Base-by-base conservation (phyloP, 495 filamentous ascomycete species). In the Ramalina peruviana region DNA sequence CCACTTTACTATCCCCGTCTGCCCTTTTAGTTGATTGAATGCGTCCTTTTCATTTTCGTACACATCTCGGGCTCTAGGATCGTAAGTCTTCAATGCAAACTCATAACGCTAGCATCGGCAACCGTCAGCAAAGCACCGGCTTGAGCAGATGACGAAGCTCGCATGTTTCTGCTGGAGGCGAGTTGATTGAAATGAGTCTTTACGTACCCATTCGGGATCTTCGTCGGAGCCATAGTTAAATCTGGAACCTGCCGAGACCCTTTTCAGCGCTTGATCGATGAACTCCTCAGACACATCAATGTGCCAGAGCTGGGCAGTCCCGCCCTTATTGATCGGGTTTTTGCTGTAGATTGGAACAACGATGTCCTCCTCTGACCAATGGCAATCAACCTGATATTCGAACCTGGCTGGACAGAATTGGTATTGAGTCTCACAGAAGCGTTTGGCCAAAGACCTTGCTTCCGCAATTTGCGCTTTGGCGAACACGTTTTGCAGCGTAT, bases 21-120 rank as follows among this genome's bases (percentile, higher is more conserved):
- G 55, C 5, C 40, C 36, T 13, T 36, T 13, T 3, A 65, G 43
- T 15, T 52, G 58, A 21, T 55, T 46, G 44, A 67, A 69, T 3
- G 64, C 62, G 2, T 51, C 43, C 16, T 51, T 62, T 52, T 69
- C 66, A 36, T 58, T 54, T 5, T 57, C 39, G 54, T 57, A 68
- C 15, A 62, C 48, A 0, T 57, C 37, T 36, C 49, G 21, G 9
- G 50, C 25, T 4, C 57, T 50, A 25, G 56, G 20, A 0, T 21
- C 37, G 49, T 60, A 67, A 4, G 62, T 54, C 49, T 68, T 68
- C 36, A 68, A 39, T 9, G 66, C 66, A 36, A 68, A 61, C 21
- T 54, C 41, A 43, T 63, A 68, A 38, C 64, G 61, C 65, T 67
- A 47, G 10, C 30, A n/a, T n/a, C 10, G 48, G 25, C 6, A 17